Percentiles rank a stretch among this genome's conserved stretches.
Conservation (phyloP, 768 basidiomycete species). For the Mycena rosella region DNA sequence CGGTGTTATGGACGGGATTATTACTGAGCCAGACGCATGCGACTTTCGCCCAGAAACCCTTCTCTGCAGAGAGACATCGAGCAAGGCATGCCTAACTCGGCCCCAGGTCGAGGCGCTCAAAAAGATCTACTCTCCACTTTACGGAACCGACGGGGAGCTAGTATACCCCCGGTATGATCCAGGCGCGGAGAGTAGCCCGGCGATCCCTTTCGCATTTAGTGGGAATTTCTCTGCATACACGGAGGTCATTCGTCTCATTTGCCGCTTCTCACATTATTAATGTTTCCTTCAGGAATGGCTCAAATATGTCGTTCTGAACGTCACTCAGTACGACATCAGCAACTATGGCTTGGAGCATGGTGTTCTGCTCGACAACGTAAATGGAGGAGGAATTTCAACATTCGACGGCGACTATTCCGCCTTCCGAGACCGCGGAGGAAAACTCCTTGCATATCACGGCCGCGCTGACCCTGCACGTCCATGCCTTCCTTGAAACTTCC, state of each 20-base stretch:
- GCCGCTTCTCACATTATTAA: neutral
- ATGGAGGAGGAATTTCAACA: constrained; percentile 21
- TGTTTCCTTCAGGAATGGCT: constrained; percentile 18
- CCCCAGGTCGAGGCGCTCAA: constrained; percentile 38
- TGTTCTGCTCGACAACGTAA: constrained; percentile 3
- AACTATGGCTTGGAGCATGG: constrained; percentile 19
- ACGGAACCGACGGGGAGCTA: constrained; percentile 32
- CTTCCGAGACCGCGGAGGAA: constrained; percentile 41
- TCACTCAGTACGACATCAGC: constrained; percentile 6
- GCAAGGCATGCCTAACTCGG: constrained; percentile 29
- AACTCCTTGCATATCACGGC: constrained; percentile 41
- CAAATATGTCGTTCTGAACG: constrained; percentile 29
- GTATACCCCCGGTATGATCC: constrained; percentile 32
- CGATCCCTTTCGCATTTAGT: neutral
- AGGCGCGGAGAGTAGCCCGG: constrained; percentile 11
- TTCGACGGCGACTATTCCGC: constrained; percentile 33
- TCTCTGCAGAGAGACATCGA: constrained; percentile 26
- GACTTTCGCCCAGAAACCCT: constrained; percentile 39
- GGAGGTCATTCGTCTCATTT: constrained; percentile 5
- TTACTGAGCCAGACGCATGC: constrained; percentile 42
- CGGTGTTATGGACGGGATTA: constrained; percentile 39
- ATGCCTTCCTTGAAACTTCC: neutral
- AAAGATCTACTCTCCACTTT: constrained; percentile 37
- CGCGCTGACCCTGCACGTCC: constrained; percentile 16
- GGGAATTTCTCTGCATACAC: constrained; percentile 6